phyloP scores from a whole-genome alignment of 2,329 filamentous ascomycete species.

The Lojkania enalia region DNA sequence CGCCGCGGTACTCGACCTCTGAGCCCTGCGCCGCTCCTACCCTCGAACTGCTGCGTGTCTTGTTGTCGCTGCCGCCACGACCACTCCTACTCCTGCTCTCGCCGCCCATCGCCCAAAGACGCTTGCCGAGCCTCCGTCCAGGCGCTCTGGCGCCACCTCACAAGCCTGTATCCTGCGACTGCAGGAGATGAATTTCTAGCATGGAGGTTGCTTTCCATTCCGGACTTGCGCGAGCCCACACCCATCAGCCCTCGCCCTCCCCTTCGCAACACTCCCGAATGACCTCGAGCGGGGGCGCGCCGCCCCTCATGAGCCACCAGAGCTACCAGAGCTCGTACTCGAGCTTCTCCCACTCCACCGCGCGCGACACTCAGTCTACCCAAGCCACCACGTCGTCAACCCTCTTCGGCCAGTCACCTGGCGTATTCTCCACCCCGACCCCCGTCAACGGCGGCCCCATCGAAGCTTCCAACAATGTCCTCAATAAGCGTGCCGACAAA shows the following conservation, averaged over 20 bases:
- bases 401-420: slow-evolving; percentile 46
- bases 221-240: slow-evolving; percentile 28
- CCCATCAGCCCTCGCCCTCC: slow-evolving; percentile 29
- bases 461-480: slow-evolving; percentile 85
- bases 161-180: slow-evolving; percentile 12
- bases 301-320: slow-evolving; percentile 50
- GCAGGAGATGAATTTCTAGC: slow-evolving; percentile 35
- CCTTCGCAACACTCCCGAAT: slow-evolving; percentile 34
- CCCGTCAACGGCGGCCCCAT: slow-evolving; percentile 62
- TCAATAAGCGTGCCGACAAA: slow-evolving; percentile 94
- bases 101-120: slow-evolving; percentile 3
- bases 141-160: slow-evolving; percentile 24
- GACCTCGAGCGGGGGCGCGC: slow-evolving; percentile 39
- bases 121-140: slow-evolving; percentile 7
- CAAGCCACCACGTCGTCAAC: slow-evolving; percentile 51
- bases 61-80: slow-evolving; percentile 5
- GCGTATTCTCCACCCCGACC: slow-evolving; percentile 37
- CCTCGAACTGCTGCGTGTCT: slow-evolving; percentile 5
- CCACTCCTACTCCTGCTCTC: slow-evolving; percentile 3
- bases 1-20: slow-evolving; percentile 1
- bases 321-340: slow-evolving; percentile 53
- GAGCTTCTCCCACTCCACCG: slow-evolving; percentile 51
- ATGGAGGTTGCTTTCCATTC: slow-evolving; percentile 42
- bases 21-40: slow-evolving; percentile 3
- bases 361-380: slow-evolving; percentile 53